phyloP scores from a whole-genome alignment of 768 basidiomycete species.

The Auricularia sp. region DNA sequence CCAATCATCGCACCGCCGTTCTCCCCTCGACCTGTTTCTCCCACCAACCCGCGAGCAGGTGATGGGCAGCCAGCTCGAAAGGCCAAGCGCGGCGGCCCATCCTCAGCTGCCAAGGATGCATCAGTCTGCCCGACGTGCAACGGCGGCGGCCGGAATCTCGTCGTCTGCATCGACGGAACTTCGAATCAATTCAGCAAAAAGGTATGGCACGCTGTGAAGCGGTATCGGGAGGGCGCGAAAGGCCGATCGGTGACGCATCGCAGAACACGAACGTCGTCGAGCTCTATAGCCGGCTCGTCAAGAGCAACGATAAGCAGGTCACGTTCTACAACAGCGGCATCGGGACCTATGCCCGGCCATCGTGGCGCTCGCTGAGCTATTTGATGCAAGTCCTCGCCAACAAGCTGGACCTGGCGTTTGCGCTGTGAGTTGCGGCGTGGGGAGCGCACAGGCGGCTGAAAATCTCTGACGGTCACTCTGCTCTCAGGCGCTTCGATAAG shows the following conservation, averaged over 20 bases:
- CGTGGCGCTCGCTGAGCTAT: constrained; percentile 9
- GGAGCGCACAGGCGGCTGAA: no score
- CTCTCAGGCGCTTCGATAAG: neutral
- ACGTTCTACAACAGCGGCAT: constrained; percentile 25
- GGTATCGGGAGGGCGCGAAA: no score
- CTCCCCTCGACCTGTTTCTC: no score
- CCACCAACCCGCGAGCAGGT: no score
- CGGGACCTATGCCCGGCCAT: constrained; percentile 19
- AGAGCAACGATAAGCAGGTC: constrained; percentile 9
- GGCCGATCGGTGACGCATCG: no score
- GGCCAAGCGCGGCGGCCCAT: no score
- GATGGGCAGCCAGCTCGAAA: no score
- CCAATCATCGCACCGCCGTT: no score
- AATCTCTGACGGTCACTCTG: no score
- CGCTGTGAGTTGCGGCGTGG: neutral
- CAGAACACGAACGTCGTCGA: constrained; percentile 25
- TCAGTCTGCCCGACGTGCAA: no score
- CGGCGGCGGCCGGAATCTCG: neutral
- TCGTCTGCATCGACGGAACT: constrained; percentile 18
- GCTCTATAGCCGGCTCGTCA: constrained; percentile 14
- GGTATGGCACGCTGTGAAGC: constrained; percentile 3
- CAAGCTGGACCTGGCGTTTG: constrained; percentile 13
- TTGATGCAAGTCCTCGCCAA: constrained; percentile 10
- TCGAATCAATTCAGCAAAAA: constrained; percentile 19
- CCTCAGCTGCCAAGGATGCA: no score